Conservation (phyloP, 1,284 basidiomycete species). For the Leccinum pachyderme region DNA sequence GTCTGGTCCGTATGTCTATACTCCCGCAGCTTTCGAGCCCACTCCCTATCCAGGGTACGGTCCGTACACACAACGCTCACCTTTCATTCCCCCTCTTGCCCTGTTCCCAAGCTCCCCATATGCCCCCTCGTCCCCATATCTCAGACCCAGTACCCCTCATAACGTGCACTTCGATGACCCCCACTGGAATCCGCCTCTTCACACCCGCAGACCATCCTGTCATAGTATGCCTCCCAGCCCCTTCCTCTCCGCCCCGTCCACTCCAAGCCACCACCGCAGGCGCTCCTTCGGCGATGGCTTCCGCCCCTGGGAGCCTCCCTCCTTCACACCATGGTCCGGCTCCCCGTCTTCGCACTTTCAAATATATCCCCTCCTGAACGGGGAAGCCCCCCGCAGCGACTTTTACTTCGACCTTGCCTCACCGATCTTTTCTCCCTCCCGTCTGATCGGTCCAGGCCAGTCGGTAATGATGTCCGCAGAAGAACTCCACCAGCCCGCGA, state of each 20-base stretch:
- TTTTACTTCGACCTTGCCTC: conserved; percentile 57
- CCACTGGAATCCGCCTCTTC: conserved; percentile 15
- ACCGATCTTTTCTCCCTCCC: conserved; percentile 45
- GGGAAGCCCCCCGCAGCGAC: conserved; percentile 43
- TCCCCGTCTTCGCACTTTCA: conserved; percentile 37
- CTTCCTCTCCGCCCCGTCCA: conserved; percentile 19
- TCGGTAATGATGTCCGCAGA: conserved; percentile 38
- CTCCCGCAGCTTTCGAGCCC: conserved; percentile 31
- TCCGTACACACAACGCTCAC: conserved; percentile 35
- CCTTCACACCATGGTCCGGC: conserved; percentile 22
- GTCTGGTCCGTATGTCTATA: conserved; percentile 42
- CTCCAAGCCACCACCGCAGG: conserved; percentile 29
- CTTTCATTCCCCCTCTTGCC: conserved; percentile 40
- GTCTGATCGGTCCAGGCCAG: conserved; percentile 39
- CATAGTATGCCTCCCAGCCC: conserved; percentile 24
- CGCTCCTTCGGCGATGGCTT: conserved; percentile 40
- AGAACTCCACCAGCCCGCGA: conserved; percentile 52
- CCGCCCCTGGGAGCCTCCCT: conserved; percentile 27
- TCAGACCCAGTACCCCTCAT: conserved; percentile 24
- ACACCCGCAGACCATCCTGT: background rate
- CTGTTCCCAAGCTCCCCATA: conserved; percentile 35
- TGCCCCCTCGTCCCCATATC: conserved; percentile 25
- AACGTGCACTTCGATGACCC: conserved; percentile 16
- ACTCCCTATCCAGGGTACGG: conserved; percentile 32
- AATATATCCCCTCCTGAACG: conserved; percentile 58